Conservation (phyloP, 1,284 basidiomycete genomes). For the Ceratorhiza oryzae-sativae region DNA sequence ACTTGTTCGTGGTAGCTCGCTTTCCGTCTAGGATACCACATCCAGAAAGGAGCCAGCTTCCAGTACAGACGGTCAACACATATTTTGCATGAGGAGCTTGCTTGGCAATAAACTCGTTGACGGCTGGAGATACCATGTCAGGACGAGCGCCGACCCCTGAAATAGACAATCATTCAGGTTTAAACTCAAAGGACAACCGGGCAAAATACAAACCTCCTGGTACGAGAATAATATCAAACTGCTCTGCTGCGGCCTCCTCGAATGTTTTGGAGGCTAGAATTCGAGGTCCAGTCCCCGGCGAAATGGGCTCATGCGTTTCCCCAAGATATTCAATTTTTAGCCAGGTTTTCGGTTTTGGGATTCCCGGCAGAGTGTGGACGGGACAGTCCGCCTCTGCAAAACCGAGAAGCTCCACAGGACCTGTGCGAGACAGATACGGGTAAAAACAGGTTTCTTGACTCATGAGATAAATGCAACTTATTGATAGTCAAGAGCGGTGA, state of each 20-base stretch:
- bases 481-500: slow-evolving; percentile 25
- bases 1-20: slow-evolving; percentile 42
- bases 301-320: slow-evolving; percentile 31
- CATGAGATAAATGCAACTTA: neutral
- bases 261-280: slow-evolving; percentile 28
- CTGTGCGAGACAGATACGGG: neutral
- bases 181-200: neutral
- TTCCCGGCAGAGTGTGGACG: neutral
- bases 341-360: neutral
- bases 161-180: neutral
- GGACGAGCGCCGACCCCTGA: slow-evolving; percentile 8
- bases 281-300: slow-evolving; percentile 3
- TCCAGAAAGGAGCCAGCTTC: slow-evolving; percentile 38
- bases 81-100: slow-evolving; percentile 26
- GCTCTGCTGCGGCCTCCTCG: slow-evolving; percentile 22
- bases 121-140: neutral
- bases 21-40: slow-evolving; percentile 40
- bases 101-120: slow-evolving; percentile 29
- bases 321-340: slow-evolving; percentile 44
- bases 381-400: neutral
- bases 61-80: slow-evolving; percentile 40
- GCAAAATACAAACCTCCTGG: slow-evolving; percentile 32
- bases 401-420: slow-evolving; percentile 24
- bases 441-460: neutral
- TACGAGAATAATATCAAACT: slow-evolving; percentile 40